Base-by-base conservation (phyloP, 768 basidiomycete species). In the Mrakia gelida region DNA sequence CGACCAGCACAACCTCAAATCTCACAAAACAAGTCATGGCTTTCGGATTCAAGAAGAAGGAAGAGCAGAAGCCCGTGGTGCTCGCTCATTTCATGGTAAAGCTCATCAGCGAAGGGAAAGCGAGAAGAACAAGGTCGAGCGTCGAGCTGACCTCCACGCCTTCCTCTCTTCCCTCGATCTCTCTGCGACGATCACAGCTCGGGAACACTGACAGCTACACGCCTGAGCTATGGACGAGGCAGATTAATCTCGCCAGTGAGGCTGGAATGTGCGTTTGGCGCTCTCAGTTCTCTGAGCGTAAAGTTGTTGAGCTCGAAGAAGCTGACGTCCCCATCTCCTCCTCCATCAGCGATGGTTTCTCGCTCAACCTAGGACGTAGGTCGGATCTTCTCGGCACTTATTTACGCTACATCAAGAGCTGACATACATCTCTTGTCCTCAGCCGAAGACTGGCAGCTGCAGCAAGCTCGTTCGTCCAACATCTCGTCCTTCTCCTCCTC, bases 41-140 rank as follows among this genome's bases (percentile, higher is more conserved):
- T 3, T 70, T 70, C 41, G 67, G 67, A 23, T 9, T 70, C 38
- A 8, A 2, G 13, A 62, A 59, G 21, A 23, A 68, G 26, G 62
- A 61, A 6, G 65, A 43, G 26, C 75, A 76, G 2, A 80, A 76
- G 59, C 54, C 49, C 15, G 18, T 84, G 38, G 83, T 82, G 26
- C 80, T 83, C 7, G 84, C 84, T 9, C 84, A 85, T 73, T 85
- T 85, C 76, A 85, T 85, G 84, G 83, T 84, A 61, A 73, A 82
- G 38, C 49, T 45, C 34, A n/a, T 3, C 23, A 49, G 18, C 32
- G 54, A 28, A n/a, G 7, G 52, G 38, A 52, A 28, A 21, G 23
- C 32, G 26, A n/a, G 3, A 34, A 61, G 38, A 54, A 30, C 34
- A 74, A 34, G 72, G 8, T 10, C 28, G 28, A n/a, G 23, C 13